Conservation (phyloP, 2,329 filamentous ascomycete species). For the Cladosporium sp. region DNA sequence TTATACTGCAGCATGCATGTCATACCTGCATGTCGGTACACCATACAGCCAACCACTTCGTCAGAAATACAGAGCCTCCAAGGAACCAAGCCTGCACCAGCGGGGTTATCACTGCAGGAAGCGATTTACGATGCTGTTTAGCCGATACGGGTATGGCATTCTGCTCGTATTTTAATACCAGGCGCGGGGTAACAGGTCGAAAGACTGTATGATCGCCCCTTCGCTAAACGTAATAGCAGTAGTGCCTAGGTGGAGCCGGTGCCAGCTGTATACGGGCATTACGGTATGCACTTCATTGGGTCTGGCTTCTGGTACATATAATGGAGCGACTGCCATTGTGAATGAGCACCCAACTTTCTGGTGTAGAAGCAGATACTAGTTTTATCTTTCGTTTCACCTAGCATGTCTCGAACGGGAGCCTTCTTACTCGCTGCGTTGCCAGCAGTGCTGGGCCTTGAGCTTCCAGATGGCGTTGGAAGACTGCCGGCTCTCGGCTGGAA, state of each 20-base stretch:
- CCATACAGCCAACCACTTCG: background rate
- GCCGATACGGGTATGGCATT: conserved; percentile 1
- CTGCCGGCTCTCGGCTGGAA: conserved; percentile 44
- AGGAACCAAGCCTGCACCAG: background rate
- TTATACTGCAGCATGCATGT: background rate
- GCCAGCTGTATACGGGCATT: background rate
- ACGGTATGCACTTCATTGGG: background rate
- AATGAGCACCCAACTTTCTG: background rate
- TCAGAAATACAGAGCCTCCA: background rate
- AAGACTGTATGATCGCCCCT: conserved; percentile 1
- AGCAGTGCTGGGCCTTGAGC: conserved; percentile 2
- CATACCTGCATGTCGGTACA: background rate
- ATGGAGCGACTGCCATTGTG: background rate
- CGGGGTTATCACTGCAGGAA: background rate
- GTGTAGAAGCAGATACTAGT: background rate
- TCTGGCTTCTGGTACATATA: background rate
- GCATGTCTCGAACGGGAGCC: background rate
- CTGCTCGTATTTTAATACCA: background rate
- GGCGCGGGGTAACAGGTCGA: conserved; percentile 4
- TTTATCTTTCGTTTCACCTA: background rate
- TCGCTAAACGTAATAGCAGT: background rate
- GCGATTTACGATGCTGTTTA: background rate
- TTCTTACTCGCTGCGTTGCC: background rate
- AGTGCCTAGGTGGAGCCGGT: background rate
- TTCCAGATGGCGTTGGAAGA: conserved; percentile 22